A percentile compares a stretch with the other conserved stretches of the same genome.
Evolutionary conservation across 2,329 filamentous ascomycete species (phyloP).

Genomic region (Paecilomyces niveus): DNA sequence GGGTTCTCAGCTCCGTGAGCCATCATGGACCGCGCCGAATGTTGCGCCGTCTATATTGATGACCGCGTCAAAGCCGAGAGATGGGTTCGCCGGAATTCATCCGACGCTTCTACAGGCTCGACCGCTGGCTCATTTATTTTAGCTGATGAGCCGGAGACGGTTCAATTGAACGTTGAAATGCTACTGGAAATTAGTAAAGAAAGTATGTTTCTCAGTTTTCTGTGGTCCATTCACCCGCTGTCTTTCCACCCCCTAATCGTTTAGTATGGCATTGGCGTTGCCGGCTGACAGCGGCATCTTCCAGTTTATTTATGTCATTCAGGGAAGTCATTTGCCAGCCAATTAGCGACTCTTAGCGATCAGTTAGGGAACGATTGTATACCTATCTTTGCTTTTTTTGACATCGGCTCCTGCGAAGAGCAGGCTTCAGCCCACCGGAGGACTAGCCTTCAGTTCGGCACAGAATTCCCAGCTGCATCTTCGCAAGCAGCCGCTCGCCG

Average conservation of each 20-base stretch:
- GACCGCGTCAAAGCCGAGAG: slow-evolving; percentile 37
- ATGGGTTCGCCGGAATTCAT: slow-evolving; percentile 33
- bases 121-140: slow-evolving; percentile 18
- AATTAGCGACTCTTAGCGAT: slow-evolving; percentile 46
- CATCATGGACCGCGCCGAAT: slow-evolving; percentile 36
- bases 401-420: slow-evolving; percentile 40
- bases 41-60: slow-evolving; percentile 41
- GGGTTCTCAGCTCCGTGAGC: neutral
- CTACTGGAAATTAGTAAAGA: slow-evolving; percentile 47
- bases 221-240: neutral
- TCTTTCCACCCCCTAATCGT: neutral
- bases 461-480: slow-evolving; percentile 16
- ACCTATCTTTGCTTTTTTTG: slow-evolving; percentile 51
- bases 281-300: slow-evolving; percentile 13
- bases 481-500: slow-evolving; percentile 25
- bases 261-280: neutral
- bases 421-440: slow-evolving; percentile 24
- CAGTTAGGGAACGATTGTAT: slow-evolving; percentile 38
- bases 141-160: slow-evolving; percentile 35
- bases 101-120: slow-evolving; percentile 17
- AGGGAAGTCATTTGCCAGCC: slow-evolving; percentile 46
- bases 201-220: slow-evolving; percentile 33
- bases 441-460: slow-evolving; percentile 22
- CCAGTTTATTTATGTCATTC: slow-evolving; percentile 49
- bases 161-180: slow-evolving; percentile 42